Evolutionary conservation across 1,284 basidiomycete species (phyloP).

Genomic region (Leccinum subrobustum): DNA sequence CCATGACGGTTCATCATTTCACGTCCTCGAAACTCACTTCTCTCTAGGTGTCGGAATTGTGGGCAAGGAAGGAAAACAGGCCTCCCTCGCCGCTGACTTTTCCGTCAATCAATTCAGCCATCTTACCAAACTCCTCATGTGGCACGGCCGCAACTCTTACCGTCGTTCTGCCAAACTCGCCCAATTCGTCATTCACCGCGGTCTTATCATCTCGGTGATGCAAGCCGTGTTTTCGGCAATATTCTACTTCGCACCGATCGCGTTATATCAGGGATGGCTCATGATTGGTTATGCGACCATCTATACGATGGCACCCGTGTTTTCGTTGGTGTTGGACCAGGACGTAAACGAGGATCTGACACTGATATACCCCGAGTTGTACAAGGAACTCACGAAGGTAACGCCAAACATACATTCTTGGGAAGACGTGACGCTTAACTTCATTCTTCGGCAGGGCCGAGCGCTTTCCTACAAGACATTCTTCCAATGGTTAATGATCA

Average conservation of each 20-base stretch:
- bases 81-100: conserved; percentile 96
- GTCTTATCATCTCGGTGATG: conserved; percentile 97
- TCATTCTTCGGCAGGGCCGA: conserved; percentile 65
- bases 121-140: conserved; percentile 93
- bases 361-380: conserved; percentile 94
- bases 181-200: conserved; percentile 98
- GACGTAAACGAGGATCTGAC: conserved; percentile 97
- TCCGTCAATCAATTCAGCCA: conserved; percentile 95
- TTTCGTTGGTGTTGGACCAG: conserved; percentile 92
- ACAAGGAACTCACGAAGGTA: conserved; percentile 96
- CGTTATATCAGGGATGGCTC: conserved; percentile 97
- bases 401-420: neutral
- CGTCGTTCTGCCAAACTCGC: conserved; percentile 96
- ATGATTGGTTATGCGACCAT: conserved; percentile 98
- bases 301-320: conserved; percentile 99
- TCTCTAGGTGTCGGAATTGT: conserved; percentile 92
- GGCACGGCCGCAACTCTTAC: conserved; percentile 98
- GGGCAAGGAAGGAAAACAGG: conserved; percentile 98
- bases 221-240: conserved; percentile 97
- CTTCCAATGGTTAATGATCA: conserved; percentile 98
- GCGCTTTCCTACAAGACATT: conserved; percentile 95
- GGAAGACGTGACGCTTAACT: conserved; percentile 2
- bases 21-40: conserved; percentile 1
- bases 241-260: conserved; percentile 99
- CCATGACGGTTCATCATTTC: neutral